A percentile compares a stretch with the other conserved stretches of the same genome.
Conservation (phyloP, 106 monocot genomes). For the Acanthochlamys bracteata region DNA sequence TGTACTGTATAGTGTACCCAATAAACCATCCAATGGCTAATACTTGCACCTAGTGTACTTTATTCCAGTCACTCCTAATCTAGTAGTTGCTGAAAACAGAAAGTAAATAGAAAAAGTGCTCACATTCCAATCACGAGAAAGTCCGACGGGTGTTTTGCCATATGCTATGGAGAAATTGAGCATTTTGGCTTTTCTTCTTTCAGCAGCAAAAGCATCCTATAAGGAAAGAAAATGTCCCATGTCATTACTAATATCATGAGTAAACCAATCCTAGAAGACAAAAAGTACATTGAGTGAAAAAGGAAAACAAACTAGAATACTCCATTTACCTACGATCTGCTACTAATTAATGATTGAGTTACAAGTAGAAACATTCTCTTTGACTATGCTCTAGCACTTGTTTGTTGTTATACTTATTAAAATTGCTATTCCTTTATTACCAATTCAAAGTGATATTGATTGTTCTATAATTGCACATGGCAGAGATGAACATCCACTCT, state of each 20-base stretch:
- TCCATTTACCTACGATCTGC: no score
- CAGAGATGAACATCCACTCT: no score
- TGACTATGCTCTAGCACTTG: no score
- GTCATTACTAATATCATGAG: not conserved
- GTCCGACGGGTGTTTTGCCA: constrained; percentile 88
- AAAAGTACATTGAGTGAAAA: not conserved
- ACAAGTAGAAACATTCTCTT: no score
- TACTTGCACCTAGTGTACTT: not conserved
- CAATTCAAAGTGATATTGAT: no score
- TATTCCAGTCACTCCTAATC: not conserved
- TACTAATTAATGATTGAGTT: no score
- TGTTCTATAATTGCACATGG: no score
- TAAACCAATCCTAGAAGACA: not conserved
- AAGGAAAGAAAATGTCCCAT: not conserved
- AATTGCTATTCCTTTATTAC: no score
- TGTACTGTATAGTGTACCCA: no score
- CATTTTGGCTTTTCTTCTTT: constrained; percentile 98
- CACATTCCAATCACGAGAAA: constrained; percentile 98
- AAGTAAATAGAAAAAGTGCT: not conserved
- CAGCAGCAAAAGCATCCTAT: constrained; percentile 88
- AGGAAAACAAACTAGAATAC: no score
- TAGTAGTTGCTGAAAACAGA: not conserved
- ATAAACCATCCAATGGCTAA: not conserved
- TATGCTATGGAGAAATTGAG: constrained; percentile 99
- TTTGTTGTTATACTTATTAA: no score